Base-by-base conservation (phyloP, 2,329 filamentous ascomycete species). In the Exophiala sp. region DNA sequence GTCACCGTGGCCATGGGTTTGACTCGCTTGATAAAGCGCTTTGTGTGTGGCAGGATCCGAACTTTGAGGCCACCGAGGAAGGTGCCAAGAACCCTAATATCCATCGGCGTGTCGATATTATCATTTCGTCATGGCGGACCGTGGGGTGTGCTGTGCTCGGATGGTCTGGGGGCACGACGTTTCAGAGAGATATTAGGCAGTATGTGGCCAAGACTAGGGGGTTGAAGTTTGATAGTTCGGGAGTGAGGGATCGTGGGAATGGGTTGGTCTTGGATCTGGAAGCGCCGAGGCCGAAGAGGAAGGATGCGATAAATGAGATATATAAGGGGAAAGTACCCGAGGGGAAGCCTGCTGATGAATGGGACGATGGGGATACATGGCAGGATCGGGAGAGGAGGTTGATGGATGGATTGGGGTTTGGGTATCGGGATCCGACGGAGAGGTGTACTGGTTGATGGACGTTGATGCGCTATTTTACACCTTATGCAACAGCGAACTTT, bases 211-310 rank as follows among this genome's bases (percentile, higher is more conserved):
- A 84, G 35, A 77, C 80, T 53, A 85, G 82, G 63, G 77, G 77
- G 0, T 86, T 89, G 78, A 95, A 94, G 69, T 97, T 97, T 66
- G 91, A 96, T 67, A 94, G 88, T 59, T 95, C 89, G 65, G 94
- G 94, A 0, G 82, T 96, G 9, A 79, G 91, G 41, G 84, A 83
- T 64, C 77, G 85, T 7, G 66, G 52, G 14, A 89, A 88, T 1
- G 71, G 72, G 2, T 85, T 85, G 75, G 81, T 92, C 0, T 65
- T 85, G n/a, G 85, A 94, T 68, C 64, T 94, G 10, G 79, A 87
- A 75, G 66, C 78, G 65, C 50, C 58, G 20, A 60, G 59, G 47
- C 65, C 66, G 48, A 60, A 57, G 45, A 62, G 65, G n/a, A 38
- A 45, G 14, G 40, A 43, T 11, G 39, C 34, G 3, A 16, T 47